Evolutionary conservation across 306 rosid species (phyloP).

Genomic region (Sindora glabra): DNA sequence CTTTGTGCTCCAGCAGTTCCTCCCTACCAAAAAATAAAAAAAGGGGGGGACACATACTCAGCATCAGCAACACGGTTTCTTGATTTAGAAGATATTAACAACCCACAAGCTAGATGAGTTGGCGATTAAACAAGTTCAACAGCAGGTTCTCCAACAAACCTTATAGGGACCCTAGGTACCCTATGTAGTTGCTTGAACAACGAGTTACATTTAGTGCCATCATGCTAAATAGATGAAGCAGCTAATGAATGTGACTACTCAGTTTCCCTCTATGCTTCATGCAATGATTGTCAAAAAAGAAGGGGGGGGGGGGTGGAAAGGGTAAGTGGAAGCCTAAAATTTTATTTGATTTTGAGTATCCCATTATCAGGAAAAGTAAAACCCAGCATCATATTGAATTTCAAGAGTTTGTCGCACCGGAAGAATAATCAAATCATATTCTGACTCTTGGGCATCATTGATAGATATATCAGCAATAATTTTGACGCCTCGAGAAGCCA

Average conservation of each 20-base stretch:
- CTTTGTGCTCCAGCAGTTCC: slow-evolving; percentile 53
- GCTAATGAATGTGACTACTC: background rate
- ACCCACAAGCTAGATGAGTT: background rate
- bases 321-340: background rate
- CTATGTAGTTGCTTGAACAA: no score
- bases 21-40: slow-evolving; percentile 51
- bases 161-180: no score
- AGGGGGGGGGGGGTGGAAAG: background rate
- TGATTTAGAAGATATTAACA: slow-evolving; percentile 3
- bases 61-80: background rate
- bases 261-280: slow-evolving; percentile 1
- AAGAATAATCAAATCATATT: slow-evolving; percentile 77
- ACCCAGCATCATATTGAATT: slow-evolving; percentile 4
- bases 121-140: no score
- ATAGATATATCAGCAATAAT: slow-evolving; percentile 73
- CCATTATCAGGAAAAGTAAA: background rate
- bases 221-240: background rate
- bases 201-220: no score
- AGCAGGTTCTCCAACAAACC: no score
- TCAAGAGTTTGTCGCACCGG: slow-evolving; percentile 48
- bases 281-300: background rate
- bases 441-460: slow-evolving; percentile 56
- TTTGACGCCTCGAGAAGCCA: slow-evolving; percentile 65
- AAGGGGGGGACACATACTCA: no score
- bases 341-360: background rate